A percentile compares a stretch with the other conserved stretches of the same genome.
Evolutionary conservation across 2,329 filamentous ascomycete genomes (phyloP).

Genomic region (Rutstroemia sp.): DNA sequence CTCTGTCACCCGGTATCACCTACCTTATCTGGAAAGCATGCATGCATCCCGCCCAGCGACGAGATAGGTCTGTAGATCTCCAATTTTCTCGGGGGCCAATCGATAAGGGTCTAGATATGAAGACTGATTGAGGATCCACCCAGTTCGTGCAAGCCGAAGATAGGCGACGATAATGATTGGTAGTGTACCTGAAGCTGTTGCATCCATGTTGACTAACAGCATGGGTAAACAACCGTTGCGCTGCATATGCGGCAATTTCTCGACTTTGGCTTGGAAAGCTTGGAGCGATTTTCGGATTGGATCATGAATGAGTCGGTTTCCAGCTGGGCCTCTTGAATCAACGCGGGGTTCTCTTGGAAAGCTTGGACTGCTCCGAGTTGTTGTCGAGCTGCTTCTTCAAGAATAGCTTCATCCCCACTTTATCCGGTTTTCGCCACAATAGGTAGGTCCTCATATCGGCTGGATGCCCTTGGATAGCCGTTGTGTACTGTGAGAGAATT

Average conservation of each 20-base stretch:
- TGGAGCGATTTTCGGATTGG: neutral
- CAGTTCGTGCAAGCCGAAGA: neutral
- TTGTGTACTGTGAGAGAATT: too few relatives aligned
- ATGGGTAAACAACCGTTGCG: too few relatives aligned
- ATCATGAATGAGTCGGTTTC: neutral
- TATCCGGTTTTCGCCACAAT: neutral
- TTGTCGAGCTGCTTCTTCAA: conserved; percentile 2
- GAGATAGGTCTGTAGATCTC: neutral
- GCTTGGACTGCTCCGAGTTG: neutral
- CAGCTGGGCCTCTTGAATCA: neutral
- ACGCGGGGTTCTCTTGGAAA: neutral
- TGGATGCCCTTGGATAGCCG: neutral
- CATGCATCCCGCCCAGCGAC: neutral
- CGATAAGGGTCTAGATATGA: neutral
- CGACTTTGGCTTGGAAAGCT: neutral
- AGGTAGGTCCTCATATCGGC: neutral
- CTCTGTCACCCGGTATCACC: neutral
- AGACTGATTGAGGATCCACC: neutral
- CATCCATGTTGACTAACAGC: too few relatives aligned
- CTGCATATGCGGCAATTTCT: neutral
- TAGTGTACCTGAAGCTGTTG: neutral
- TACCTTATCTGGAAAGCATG: conserved; percentile 7
- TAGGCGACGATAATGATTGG: conserved; percentile 2
- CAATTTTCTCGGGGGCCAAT: neutral
- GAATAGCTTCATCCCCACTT: neutral